Conservation (phyloP, 2,329 filamentous ascomycete genomes). For the Domatiomyces catenatus region DNA sequence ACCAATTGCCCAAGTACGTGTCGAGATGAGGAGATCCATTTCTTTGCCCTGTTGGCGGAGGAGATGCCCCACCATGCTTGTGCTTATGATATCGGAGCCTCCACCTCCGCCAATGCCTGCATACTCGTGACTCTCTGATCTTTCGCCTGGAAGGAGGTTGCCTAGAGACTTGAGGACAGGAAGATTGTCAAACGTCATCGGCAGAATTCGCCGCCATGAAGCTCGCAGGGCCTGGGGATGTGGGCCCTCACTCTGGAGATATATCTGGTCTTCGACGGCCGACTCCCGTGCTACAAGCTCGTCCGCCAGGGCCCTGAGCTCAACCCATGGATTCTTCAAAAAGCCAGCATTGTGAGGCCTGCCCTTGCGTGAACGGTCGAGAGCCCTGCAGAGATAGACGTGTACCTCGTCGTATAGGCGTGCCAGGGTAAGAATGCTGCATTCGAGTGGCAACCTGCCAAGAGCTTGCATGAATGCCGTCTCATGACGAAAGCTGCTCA, state of each 20-base stretch:
- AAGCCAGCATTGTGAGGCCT: conserved; percentile 5
- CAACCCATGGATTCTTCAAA: conserved; percentile 5
- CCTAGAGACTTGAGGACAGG: conserved; percentile 6
- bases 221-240: not conserved
- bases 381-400: conserved; percentile 7
- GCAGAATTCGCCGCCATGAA: conserved; percentile 5
- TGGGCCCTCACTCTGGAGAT: conserved; percentile 3
- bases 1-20: conserved; percentile 14
- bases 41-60: conserved; percentile 7
- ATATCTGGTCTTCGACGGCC: conserved; percentile 6
- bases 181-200: conserved; percentile 12
- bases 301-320: conserved; percentile 6
- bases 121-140: conserved; percentile 4
- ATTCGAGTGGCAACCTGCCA: conserved; percentile 2
- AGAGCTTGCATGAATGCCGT: conserved; percentile 5
- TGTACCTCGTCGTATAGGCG: conserved; percentile 14
- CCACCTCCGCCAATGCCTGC: conserved; percentile 15
- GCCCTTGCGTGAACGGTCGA: conserved; percentile 3
- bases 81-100: conserved; percentile 16
- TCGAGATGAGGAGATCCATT: conserved; percentile 14
- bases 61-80: conserved; percentile 13
- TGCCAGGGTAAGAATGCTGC: conserved; percentile 10
- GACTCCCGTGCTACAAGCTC: conserved; percentile 1
- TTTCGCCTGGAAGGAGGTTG: conserved; percentile 10
- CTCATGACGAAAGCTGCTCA: conserved; percentile 7